phyloP scores from a whole-genome alignment of 139 green algal species.

The Nannochloris sp. region DNA sequence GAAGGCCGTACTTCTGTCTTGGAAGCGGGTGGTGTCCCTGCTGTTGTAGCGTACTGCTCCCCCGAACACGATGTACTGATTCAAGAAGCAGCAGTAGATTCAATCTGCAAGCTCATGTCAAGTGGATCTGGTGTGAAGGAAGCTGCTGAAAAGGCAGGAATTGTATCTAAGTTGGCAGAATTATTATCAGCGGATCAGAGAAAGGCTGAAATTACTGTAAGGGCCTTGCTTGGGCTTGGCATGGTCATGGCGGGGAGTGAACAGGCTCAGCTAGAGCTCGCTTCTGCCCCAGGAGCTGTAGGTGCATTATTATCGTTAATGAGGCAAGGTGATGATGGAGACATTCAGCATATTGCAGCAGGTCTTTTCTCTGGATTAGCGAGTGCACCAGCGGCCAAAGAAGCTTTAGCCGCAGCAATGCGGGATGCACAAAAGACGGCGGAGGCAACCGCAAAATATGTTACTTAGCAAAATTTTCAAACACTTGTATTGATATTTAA shows the following conservation, averaged over 20 bases:
- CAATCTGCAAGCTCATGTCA: slow-evolving; percentile 13
- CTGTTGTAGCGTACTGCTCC: not conserved
- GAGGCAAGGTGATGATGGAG: slow-evolving; percentile 17
- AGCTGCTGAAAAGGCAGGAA: slow-evolving; percentile 1
- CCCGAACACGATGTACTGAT: not conserved
- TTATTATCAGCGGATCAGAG: not conserved
- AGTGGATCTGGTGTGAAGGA: not conserved
- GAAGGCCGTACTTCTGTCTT: slow-evolving; percentile 3
- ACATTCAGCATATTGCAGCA: slow-evolving; percentile 22
- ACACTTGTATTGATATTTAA: no score
- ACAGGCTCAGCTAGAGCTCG: slow-evolving; percentile 11
- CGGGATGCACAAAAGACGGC: not conserved
- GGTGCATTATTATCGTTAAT: slow-evolving; percentile 8
- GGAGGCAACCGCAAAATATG: no score
- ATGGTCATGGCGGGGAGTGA: slow-evolving; percentile 13
- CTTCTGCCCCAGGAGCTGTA: not conserved
- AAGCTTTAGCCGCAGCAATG: not conserved
- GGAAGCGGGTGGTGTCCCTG: slow-evolving; percentile 1
- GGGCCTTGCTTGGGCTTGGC: slow-evolving; percentile 21
- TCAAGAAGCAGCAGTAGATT: slow-evolving; percentile 16
- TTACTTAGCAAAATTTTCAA: no score
- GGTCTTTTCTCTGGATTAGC: slow-evolving; percentile 11
- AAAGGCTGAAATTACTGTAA: slow-evolving; percentile 6
- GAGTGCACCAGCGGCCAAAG: slow-evolving; percentile 1
- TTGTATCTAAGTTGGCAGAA: not conserved